Base-by-base conservation (phyloP, 2,329 filamentous ascomycete genomes). In the Hypoxylon sp. region DNA sequence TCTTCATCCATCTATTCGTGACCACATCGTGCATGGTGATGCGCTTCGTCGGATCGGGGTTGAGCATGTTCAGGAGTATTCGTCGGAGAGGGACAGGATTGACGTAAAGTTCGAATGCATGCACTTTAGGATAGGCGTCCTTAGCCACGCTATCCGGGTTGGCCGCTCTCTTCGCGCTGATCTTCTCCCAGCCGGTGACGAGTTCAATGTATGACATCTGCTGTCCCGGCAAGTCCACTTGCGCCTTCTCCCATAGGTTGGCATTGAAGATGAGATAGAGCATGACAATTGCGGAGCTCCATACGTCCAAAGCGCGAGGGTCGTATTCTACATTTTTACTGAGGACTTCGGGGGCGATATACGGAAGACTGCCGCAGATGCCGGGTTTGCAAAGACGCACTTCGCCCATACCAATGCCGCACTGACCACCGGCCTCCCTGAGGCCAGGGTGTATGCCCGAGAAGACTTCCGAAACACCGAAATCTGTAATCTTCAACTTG, bases 401-500 rank as follows among this genome's bases (percentile, higher is more conserved):
- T 4, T 90, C 87, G 26, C 84, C 85, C 87, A 94, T 93, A 69
- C 89, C 86, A 74, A 86, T 85, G 49, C 91, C 91, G 77, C 91
- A 94, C 73, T 91, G 85, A 58, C 91, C 91, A 53, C 88, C 88
- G 11, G 91, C 86, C 72, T 90, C 87, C 64, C 91, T 85, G 40
- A 93, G 80, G 28, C 93, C 93, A 0, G 93, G 93, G 77, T 96
- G 93, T 52, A 89, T 89, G 38, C 93, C 93, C 56, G 85, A 87
- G 75, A 97, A 97, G 16, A 96, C 91, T 75, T 96, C 92, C 0
- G 92, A 93, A 12, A 95, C 92, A 55, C 93, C 93, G 80, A 97
- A 97, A 77, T 97, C 93, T 51, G 93, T 93, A 64, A 97, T 94
- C 80, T 97, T 97, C 59, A 97, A 83, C 76, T 93, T 90, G 74